Conservation (phyloP, 371 early-diverging fungal genomes). For the Smittium culicis region DNA sequence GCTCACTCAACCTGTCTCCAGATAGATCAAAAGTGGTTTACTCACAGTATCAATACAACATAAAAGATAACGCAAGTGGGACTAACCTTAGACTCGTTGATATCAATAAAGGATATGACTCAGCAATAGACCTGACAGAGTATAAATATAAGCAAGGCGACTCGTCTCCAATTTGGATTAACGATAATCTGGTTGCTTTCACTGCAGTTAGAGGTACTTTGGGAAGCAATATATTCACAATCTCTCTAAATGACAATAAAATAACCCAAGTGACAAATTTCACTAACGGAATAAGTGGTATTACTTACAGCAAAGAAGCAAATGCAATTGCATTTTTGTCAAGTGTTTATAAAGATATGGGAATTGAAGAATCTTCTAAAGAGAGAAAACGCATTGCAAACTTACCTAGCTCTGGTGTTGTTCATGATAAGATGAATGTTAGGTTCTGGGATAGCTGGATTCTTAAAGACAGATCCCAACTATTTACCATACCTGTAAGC, state of each 20-base stretch:
- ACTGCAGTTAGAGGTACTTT: conserved; percentile 3
- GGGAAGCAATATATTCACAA: conserved; percentile 19
- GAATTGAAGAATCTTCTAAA: conserved; percentile 18
- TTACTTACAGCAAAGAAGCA: conserved; percentile 17
- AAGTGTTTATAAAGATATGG: conserved; percentile 18
- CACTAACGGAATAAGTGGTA: conserved; percentile 18
- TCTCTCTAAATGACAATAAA: conserved; percentile 13
- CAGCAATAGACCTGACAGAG: conserved; percentile 10
- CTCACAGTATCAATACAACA: conserved; percentile 23
- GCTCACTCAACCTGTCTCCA: conserved; percentile 20
- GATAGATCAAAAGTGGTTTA: conserved; percentile 17
- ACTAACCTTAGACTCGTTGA: conserved; percentile 18
- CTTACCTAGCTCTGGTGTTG: conserved; percentile 19
- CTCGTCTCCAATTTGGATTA: not conserved
- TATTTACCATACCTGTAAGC: conserved; percentile 17
- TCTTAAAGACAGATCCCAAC: conserved; percentile 22
- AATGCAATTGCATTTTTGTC: conserved; percentile 22
- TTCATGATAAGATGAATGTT: conserved; percentile 31
- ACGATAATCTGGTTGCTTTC: conserved; percentile 13
- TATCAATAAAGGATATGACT: conserved; percentile 9
- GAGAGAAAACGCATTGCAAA: conserved; percentile 16
- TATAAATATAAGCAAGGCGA: conserved; percentile 16
- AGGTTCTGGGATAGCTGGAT: conserved; percentile 33
- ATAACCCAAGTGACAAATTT: too few relatives aligned
- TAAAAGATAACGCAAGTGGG: conserved; percentile 18